These are phyloP conservation scores for Acephala macrosclerotiorum DNA, from an alignment of 2,329 filamentous ascomycete species.

Conservation along the genomic window DNA sequence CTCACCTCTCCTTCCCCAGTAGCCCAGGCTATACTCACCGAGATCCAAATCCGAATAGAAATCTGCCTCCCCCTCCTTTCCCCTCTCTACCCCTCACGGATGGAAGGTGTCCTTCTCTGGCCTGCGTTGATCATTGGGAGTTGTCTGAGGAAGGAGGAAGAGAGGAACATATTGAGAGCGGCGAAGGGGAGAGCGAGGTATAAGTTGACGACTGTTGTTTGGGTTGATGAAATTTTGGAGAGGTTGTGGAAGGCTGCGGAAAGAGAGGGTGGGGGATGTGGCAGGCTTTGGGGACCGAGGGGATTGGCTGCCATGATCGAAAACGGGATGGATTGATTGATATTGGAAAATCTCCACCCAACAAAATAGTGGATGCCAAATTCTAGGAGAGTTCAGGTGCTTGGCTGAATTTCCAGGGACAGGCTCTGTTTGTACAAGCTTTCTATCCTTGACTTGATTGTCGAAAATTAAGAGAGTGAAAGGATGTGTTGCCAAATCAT, in stretches of 20 bases:
- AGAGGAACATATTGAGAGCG: background rate
- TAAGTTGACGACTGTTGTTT: conserved; percentile 10
- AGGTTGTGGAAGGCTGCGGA: conserved; percentile 1
- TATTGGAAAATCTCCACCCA: too few species aligned
- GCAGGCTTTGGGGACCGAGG: background rate
- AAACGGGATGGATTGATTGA: background rate
- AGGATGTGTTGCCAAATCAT: too few species aligned
- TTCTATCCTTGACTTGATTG: background rate
- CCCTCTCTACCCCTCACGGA: conserved; percentile 13
- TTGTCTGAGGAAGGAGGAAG: conserved; percentile 12
- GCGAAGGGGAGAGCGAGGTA: conserved; percentile 10
- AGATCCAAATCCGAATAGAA: conserved; percentile 18
- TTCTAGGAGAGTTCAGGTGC: too few species aligned
- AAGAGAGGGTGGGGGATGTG: background rate
- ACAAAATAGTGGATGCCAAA: too few species aligned
- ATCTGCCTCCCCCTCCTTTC: conserved; percentile 8
- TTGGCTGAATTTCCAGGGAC: too few species aligned
- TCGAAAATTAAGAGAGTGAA: too few species aligned
- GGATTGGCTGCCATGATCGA: background rate
- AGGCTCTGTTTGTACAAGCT: too few species aligned
- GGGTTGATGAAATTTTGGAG: conserved; percentile 15
- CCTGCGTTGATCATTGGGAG: conserved; percentile 16
- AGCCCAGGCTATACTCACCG: background rate
- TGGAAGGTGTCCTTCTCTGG: conserved; percentile 18
- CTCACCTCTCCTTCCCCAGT: background rate